Percentiles rank a stretch among this genome's conserved stretches.
phyloP scores from a whole-genome alignment of 2,329 filamentous ascomycete genomes.

The Scolecobasidium constrictum region DNA sequence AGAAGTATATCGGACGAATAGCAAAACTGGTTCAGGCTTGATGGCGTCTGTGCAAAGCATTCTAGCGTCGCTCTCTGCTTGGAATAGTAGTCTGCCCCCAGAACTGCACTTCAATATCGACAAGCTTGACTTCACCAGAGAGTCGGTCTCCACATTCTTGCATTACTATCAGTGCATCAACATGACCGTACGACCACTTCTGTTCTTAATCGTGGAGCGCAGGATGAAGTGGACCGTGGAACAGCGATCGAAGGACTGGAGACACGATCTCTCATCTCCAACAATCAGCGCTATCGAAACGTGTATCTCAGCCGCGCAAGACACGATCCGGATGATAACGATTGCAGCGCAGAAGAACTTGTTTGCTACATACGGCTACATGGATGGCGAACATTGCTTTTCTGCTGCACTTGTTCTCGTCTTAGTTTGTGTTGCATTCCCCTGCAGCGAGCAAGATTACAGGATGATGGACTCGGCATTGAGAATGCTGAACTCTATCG shows the following conservation, averaged over 20 bases:
- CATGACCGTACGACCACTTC: constrained; percentile 43
- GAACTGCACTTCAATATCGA: constrained; percentile 38
- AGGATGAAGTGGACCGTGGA: constrained; percentile 28
- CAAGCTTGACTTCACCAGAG: constrained; percentile 29
- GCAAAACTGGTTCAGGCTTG: constrained; percentile 36
- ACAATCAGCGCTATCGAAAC: constrained; percentile 42
- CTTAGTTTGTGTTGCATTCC: constrained; percentile 44
- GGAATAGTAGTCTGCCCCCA: constrained; percentile 38
- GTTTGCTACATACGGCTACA: constrained; percentile 46
- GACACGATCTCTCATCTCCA: constrained; percentile 35
- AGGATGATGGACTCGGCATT: not conserved
- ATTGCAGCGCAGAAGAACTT: constrained; percentile 39
- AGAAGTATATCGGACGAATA: constrained; percentile 39
- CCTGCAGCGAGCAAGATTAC: constrained; percentile 29
- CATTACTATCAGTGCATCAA: constrained; percentile 50
- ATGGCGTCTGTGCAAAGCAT: constrained; percentile 42
- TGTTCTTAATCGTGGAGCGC: constrained; percentile 43
- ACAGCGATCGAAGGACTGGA: constrained; percentile 30
- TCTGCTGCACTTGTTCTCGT: constrained; percentile 43
- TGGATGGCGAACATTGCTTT: constrained; percentile 47
- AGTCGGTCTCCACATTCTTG: constrained; percentile 40
- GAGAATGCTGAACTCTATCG: not conserved
- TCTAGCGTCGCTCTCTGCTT: constrained; percentile 37
- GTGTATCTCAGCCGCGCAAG: constrained; percentile 39
- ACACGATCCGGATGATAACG: constrained; percentile 39